Base-by-base conservation (phyloP, 2,329 filamentous ascomycete species). In the Colletotrichum navitas region DNA sequence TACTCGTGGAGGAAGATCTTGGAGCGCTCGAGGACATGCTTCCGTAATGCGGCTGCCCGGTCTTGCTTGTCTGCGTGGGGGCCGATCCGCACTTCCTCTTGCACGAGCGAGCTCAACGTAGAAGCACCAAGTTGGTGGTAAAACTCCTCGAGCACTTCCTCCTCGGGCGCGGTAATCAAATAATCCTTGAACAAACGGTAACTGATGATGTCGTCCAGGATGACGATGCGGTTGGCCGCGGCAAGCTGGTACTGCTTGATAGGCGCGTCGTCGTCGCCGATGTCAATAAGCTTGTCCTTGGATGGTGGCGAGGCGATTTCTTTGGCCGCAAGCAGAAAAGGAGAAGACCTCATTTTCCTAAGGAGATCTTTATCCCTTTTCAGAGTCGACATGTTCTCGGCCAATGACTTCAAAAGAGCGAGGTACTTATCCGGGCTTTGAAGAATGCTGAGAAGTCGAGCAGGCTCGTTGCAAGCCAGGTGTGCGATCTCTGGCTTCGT, bases 1-100 rank as follows among this genome's bases (percentile, higher is more conserved):
- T 89, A 90, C 74, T 91, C 95, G 77, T 98, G 92, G 36, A 99
- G 85, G 80, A 98, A 99, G 34, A 99, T 87, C 74, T 95, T 93
- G 65, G 93, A 92, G 66, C 96, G 90, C 80, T 99, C 97, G 5
- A 97, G 85, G 24, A 98, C 93, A 73, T 95, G 90, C 76, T 92
- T 94, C 66, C 92, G 90, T 54, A 98, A 82, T 78, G 89, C 89
- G 62, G 87, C 83, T 2, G 92, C 93, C n/a, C 85, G 82, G 34
- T 87, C 88, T 77, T 95, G 93, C 76, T 94, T 92, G 5, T 88
- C 83, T 18, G 88, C 87, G 49, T 89, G 83, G 3, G 86, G 83
- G 0, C 94, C 94, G 76, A 96, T 91, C 36, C 88, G 89, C 26
- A 94, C 86, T 68, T 95, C 91, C 77, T 95, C 92, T 76, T 94